Evolutionary conservation across 345 rosid species (phyloP).

Genomic region (Salix exigua): DNA sequence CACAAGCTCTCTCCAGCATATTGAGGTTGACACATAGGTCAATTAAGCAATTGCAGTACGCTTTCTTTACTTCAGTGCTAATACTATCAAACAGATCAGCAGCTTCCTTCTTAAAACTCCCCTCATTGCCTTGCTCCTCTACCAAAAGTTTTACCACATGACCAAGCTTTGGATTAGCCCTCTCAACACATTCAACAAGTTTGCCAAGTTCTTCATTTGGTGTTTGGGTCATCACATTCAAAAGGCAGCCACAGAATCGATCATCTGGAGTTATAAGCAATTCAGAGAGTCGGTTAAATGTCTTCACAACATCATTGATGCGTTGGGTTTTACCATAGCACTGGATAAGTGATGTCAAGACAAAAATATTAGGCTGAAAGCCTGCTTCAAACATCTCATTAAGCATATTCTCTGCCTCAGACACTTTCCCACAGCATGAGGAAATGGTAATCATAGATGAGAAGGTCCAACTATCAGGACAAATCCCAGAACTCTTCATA

Average conservation of each 20-base stretch:
- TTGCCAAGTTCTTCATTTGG: slow-evolving; percentile 60
- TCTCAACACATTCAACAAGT: slow-evolving; percentile 64
- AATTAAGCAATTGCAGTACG: slow-evolving; percentile 79
- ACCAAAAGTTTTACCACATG: slow-evolving; percentile 58
- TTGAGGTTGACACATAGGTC: slow-evolving; percentile 81
- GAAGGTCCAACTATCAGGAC: slow-evolving; percentile 92
- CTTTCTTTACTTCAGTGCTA: slow-evolving; percentile 64
- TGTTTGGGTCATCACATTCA: slow-evolving; percentile 80
- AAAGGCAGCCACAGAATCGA: slow-evolving; percentile 76
- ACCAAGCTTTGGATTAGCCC: slow-evolving; percentile 75
- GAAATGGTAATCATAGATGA: slow-evolving; percentile 76
- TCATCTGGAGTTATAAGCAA: slow-evolving; percentile 73
- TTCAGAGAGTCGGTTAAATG: slow-evolving; percentile 49
- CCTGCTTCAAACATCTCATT: slow-evolving; percentile 77
- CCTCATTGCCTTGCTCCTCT: slow-evolving; percentile 39
- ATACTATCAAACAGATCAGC: slow-evolving; percentile 53
- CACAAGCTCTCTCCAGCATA: slow-evolving; percentile 69
- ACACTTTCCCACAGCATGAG: slow-evolving; percentile 71
- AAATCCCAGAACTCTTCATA: slow-evolving; percentile 52
- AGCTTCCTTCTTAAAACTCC: slow-evolving; percentile 48
- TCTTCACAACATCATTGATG: slow-evolving; percentile 69
- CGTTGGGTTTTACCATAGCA: slow-evolving; percentile 85
- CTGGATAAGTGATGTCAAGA: slow-evolving; percentile 85
- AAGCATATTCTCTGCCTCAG: slow-evolving; percentile 72
- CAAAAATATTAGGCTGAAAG: slow-evolving; percentile 71